Evolutionary conservation across 495 filamentous ascomycete species (phyloP), one percentile per base, ranked within the genome.

Genomic region (Penicillium lagena): DNA sequence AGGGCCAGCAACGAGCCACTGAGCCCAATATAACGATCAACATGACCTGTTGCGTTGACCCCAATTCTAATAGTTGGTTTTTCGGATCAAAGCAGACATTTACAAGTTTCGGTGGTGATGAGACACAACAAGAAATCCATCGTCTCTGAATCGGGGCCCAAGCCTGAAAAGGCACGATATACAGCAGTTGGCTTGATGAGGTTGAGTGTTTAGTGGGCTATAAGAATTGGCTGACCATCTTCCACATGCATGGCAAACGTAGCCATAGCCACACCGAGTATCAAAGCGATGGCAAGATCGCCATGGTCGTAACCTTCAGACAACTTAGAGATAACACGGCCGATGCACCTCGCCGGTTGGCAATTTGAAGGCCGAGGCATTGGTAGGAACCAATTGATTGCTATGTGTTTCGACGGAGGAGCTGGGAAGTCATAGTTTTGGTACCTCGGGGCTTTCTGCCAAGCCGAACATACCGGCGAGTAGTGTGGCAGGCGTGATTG

Each of bases 201-300:
- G 12, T 31, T 40, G 13, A 56, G 14, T 2, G 50, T 56, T 4
- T 53, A 53, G 7, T 43, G 54, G 1, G 50, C 46, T 29, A 56
- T 53, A 9, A 56, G 34, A 30, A 38, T 45, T 1, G 50, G 37
- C 35, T 53, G 50, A 17, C 54, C 54, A 29, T 56, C 39, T 9
- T 34, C 35, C 9, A 56, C 50, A 40, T 56, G 54, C 54, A 56
- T 53, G 12, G 54, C 54, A 39, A 56, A 53, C 15, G 50, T 56
- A 4, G 50, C 29, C 50, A 56, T 44, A 9, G 54, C 33, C 15
- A 56, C 46, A 12, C 46, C 50, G 12, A 56, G 40, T 12, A 53
- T 15, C 1, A 56, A 15, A 8, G 47, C 41, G 1, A 44, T 54
- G 6, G 35, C 35, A 4, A 56, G n/a, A 11, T 56, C 50, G 9